Percentiles rank a stretch among this genome's conserved stretches.
These are phyloP conservation scores for Strigomonas culicis DNA, from an alignment of 208 protist genomes.

Conservation along the genomic window DNA sequence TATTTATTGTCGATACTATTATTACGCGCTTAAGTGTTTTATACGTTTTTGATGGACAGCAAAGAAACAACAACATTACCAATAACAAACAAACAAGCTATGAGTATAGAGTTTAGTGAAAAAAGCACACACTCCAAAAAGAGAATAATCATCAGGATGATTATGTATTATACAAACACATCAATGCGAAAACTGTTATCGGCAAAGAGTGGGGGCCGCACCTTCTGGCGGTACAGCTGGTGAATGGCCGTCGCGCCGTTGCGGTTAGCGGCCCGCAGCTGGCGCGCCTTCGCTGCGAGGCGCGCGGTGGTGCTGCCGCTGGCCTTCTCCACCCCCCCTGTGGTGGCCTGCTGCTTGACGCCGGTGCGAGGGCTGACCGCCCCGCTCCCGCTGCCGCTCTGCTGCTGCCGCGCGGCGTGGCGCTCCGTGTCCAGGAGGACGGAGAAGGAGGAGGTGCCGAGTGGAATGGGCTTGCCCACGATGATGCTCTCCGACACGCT, in stretches of 20 bases:
- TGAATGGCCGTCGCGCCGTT: too few species aligned
- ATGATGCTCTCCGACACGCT: constrained; percentile 98
- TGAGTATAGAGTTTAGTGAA: too few species aligned
- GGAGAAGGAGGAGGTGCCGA: constrained; percentile 96
- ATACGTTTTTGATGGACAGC: too few species aligned
- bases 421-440: constrained; percentile 59
- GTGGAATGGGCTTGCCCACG: constrained; percentile 95
- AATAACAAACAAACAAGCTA: too few species aligned
- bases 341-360: background rate
- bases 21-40: constrained; percentile 9
- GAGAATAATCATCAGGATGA: background rate
- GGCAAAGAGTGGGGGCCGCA: constrained; percentile 15
- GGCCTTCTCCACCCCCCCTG: background rate
- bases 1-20: background rate
- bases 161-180: constrained; percentile 18
- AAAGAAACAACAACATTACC: too few species aligned
- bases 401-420: constrained; percentile 18
- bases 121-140: too few species aligned
- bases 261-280: background rate
- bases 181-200: constrained; percentile 37
- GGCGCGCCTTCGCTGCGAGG: background rate
- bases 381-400: constrained; percentile 13
- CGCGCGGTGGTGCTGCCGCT: background rate
- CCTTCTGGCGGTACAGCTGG: background rate
- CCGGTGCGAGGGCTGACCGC: background rate